Conservation (phyloP, 129 eudicot species). For the Pseudognaphalium luteoalbum region DNA sequence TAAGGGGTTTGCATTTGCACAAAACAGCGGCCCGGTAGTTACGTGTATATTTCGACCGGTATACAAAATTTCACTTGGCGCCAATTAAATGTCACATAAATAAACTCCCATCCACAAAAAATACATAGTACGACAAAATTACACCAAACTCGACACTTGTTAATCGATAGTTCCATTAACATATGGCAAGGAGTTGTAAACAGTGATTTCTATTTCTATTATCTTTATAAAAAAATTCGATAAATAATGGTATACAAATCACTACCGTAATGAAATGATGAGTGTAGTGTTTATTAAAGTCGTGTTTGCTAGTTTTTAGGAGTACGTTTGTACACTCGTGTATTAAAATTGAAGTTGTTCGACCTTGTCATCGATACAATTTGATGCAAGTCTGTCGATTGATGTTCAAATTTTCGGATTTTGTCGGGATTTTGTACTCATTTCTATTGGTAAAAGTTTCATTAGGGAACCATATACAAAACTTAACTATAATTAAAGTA, state of each 20-base stretch:
- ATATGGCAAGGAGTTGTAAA: too few species aligned
- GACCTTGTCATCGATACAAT: too few species aligned
- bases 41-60: not conserved
- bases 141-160: not conserved
- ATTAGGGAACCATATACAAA: not conserved
- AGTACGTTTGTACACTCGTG: too few species aligned
- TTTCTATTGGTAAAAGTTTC: not conserved
- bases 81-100: constrained; percentile 27
- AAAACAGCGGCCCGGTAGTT: constrained; percentile 25
- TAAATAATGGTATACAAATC: too few species aligned
- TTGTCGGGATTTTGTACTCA: not conserved
- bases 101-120: constrained; percentile 5
- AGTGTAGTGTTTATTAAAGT: too few species aligned
- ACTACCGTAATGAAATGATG: too few species aligned
- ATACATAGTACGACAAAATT: not conserved
- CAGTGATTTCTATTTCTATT: not conserved
- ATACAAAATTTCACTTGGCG: constrained; percentile 34
- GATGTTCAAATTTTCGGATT: not conserved
- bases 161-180: too few species aligned
- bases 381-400: too few species aligned
- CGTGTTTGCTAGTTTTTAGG: too few species aligned
- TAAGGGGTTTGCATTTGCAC: constrained; percentile 20
- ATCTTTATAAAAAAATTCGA: too few species aligned
- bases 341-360: too few species aligned
- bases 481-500: not conserved